Percentiles rank a stretch among this genome's conserved stretches.
phyloP scores from a whole-genome alignment of 2,329 filamentous ascomycete species.

The Aspergillus sp. region DNA sequence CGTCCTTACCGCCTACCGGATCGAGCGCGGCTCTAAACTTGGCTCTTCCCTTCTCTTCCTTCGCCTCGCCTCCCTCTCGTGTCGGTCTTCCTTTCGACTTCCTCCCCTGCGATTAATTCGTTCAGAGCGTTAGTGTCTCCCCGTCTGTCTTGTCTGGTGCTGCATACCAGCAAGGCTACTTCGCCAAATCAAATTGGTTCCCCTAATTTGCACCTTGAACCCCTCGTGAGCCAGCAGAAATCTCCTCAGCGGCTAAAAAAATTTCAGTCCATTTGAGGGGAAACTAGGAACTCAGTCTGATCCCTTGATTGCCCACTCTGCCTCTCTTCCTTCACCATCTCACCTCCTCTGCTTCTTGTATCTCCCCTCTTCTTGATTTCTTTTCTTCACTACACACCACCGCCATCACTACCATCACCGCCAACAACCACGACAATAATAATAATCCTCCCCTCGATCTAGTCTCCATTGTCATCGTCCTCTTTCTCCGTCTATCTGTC shows the following conservation, averaged over 20 bases:
- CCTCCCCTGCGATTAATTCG: not conserved
- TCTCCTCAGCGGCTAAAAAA: not conserved
- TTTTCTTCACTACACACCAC: no score
- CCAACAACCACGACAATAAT: no score
- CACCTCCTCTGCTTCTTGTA: conserved; percentile 12
- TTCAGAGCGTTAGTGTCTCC: no score
- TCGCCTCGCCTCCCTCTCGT: not conserved
- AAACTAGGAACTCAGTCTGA: not conserved
- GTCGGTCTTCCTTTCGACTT: not conserved
- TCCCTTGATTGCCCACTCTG: not conserved
- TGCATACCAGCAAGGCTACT: no score
- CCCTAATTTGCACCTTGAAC: no score
- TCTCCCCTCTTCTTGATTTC: conserved; percentile 14
- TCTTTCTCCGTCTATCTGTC: not conserved
- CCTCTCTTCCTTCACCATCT: not conserved
- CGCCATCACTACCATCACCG: no score
- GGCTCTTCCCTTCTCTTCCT: not conserved
- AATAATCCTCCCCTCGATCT: no score
- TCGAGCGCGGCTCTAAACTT: not conserved
- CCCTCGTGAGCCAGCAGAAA: no score
- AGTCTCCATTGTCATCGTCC: no score
- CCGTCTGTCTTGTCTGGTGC: no score
- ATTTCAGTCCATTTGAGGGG: not conserved
- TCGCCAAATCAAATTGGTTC: no score
- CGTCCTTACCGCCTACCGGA: not conserved